A percentile compares a stretch with the other conserved stretches of the same genome.
These are phyloP conservation scores for Russula earlei DNA, from an alignment of 768 basidiomycete genomes.

Conservation along the genomic window DNA sequence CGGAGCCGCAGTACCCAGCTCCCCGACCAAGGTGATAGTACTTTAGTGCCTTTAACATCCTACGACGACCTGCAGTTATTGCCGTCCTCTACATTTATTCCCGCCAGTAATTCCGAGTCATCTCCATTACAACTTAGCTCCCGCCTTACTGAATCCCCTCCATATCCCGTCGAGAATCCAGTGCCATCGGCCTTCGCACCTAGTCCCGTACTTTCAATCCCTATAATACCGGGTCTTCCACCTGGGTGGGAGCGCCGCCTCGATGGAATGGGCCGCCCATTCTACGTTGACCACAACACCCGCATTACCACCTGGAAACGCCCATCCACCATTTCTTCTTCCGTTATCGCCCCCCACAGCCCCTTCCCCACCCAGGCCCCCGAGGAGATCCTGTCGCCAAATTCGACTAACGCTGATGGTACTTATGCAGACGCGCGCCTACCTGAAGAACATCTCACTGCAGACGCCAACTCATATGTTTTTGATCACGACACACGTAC, in stretches of 20 bases:
- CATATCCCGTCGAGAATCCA: conserved; percentile 51
- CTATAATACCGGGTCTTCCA: no score
- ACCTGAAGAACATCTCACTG: no score
- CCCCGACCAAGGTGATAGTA: not conserved
- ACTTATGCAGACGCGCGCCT: no score
- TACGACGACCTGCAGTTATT: conserved; percentile 7
- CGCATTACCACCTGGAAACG: conserved; percentile 87
- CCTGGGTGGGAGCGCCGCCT: conserved; percentile 94
- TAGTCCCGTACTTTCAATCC: conserved; percentile 88
- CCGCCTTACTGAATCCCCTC: not conserved
- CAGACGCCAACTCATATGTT: no score
- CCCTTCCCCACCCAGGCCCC: no score
- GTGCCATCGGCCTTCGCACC: conserved; percentile 90
- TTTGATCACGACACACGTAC: no score
- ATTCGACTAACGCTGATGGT: no score
- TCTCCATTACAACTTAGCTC: conserved; percentile 17
- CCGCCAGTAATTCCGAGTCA: conserved; percentile 22
- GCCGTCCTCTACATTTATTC: conserved; percentile 11
- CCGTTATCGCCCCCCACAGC: no score
- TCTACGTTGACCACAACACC: conserved; percentile 99
- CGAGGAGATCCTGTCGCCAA: no score
- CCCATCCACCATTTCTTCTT: no score
- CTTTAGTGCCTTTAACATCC: not conserved
- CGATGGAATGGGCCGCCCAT: conserved; percentile 90
- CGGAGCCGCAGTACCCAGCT: conserved; percentile 10